A percentile compares a stretch with the other conserved stretches of the same genome.
Conservation (phyloP, 805 yeast species). For the Kodamaea hsintzibuensis region DNA sequence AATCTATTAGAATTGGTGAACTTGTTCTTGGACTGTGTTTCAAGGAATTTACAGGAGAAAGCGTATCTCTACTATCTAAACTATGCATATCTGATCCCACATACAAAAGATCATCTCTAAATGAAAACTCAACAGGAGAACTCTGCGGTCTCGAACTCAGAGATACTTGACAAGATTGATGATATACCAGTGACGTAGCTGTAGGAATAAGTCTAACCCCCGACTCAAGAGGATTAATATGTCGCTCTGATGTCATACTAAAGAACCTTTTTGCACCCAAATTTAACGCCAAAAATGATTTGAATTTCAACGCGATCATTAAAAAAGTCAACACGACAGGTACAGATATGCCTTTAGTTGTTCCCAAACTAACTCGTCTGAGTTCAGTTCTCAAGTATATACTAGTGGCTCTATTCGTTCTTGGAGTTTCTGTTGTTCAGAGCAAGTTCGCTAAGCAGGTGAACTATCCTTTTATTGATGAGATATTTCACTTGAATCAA, state of each 20-base stretch:
- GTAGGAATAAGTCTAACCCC: slow-evolving; percentile 19
- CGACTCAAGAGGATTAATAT: slow-evolving; percentile 5
- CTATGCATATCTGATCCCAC: slow-evolving; percentile 9
- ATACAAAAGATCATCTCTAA: slow-evolving; percentile 20
- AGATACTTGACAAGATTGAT: not conserved
- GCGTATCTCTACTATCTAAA: not conserved
- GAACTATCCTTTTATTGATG: slow-evolving; percentile 59
- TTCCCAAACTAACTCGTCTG: not conserved
- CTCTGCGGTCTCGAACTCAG: not conserved
- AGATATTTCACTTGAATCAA: slow-evolving; percentile 83
- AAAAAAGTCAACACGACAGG: slow-evolving; percentile 16
- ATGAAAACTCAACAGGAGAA: slow-evolving; percentile 11
- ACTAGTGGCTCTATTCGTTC: not conserved
- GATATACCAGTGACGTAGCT: slow-evolving; percentile 13
- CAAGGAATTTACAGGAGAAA: not conserved
- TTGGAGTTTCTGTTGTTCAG: not conserved
- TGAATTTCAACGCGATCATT: not conserved
- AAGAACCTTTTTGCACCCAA: not conserved
- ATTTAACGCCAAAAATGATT: not conserved
- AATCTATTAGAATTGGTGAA: not conserved
- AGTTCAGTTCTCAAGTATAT: not conserved
- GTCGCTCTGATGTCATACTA: not conserved
- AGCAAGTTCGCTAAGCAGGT: slow-evolving; percentile 16
- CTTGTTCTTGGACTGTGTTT: too few species aligned
- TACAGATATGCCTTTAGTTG: slow-evolving; percentile 20